Evolutionary conservation across 805 yeast species (phyloP), one percentile per base, ranked within the genome.

Genomic region (Ogataea naganishii): DNA sequence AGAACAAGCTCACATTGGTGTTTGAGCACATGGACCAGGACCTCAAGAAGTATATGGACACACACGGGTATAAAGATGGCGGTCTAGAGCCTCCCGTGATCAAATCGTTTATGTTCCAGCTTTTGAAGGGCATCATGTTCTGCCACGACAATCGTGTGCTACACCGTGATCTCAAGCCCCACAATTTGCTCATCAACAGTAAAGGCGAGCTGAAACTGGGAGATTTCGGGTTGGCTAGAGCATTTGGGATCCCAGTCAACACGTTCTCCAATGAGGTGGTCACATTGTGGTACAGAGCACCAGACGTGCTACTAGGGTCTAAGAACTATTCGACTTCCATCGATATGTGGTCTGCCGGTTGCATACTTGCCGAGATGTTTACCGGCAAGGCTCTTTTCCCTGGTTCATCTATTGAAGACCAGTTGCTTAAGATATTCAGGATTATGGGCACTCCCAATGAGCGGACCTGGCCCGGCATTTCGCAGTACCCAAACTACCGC

Each of bases 311-410:
- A 30, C 67, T 92, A 49, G 98, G 98, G 3, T 85, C 95, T 3
- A 75, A 96, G 44, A 89, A 94, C 33, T 92, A 92, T 58, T 82
- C 95, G 26, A 92, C 98, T 0, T 88, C 96, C 7, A 94, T 92
- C 37, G 98, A 92, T 53, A 84, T 92, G 61, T 92, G 98, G 98
- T 85, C 96, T 12, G 94, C 95, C 11, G 98, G 98, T 11, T 92
- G 98, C 59, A 92, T 92, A 32, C 72, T 92, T 53, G 97, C 96
- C 3, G 98, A 92, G 51, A 89, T 92, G 97, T 80, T 92, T 49
- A 83, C 95, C n/a, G 95, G 98, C 19, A 80, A 89, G 47, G 97
- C 98, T 1, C 63, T 92, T 30, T 92, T 92, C 57, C 95, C 97
- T 14, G 98, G 98, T 19, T 77, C 89, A 9, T 84, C 95, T 23